Conservation (phyloP, 371 early-diverging fungal genomes). For the Mortierella sp. region DNA sequence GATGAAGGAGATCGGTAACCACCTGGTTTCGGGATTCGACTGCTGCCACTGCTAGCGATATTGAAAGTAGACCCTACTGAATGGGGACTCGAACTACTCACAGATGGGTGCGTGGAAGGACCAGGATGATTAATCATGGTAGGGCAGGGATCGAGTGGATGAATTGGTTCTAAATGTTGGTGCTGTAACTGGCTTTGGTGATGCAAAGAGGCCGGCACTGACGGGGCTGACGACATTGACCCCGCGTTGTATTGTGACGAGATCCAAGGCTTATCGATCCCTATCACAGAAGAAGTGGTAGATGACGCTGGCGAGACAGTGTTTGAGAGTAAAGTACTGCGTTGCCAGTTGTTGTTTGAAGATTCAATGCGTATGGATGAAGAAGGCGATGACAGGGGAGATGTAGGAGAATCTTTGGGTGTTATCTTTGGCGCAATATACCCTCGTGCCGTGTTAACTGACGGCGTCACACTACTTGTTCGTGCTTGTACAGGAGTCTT, state of each 20-base stretch:
- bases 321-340: neutral
- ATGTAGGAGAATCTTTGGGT: slow-evolving; percentile 16
- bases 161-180: slow-evolving; percentile 4
- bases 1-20: slow-evolving; percentile 17
- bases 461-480: slow-evolving; percentile 1
- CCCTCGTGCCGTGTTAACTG: slow-evolving; percentile 10
- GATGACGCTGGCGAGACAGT: slow-evolving; percentile 18
- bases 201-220: neutral
- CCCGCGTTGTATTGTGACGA: neutral
- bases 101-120: neutral
- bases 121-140: slow-evolving; percentile 3
- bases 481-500: neutral
- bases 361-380: slow-evolving; percentile 16
- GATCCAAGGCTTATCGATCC: neutral
- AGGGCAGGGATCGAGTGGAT: slow-evolving; percentile 25
- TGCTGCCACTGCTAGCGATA: slow-evolving; percentile 5
- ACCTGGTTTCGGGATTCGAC: slow-evolving; percentile 33
- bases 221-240: neutral
- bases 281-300: slow-evolving; percentile 3
- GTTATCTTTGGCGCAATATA: neutral
- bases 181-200: slow-evolving; percentile 1
- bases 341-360: neutral
- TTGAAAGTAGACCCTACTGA: neutral
- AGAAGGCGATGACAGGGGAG: slow-evolving; percentile 23
- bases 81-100: neutral